phyloP scores from a whole-genome alignment of 345 rosid species.

The Rhodamnia argentea region DNA sequence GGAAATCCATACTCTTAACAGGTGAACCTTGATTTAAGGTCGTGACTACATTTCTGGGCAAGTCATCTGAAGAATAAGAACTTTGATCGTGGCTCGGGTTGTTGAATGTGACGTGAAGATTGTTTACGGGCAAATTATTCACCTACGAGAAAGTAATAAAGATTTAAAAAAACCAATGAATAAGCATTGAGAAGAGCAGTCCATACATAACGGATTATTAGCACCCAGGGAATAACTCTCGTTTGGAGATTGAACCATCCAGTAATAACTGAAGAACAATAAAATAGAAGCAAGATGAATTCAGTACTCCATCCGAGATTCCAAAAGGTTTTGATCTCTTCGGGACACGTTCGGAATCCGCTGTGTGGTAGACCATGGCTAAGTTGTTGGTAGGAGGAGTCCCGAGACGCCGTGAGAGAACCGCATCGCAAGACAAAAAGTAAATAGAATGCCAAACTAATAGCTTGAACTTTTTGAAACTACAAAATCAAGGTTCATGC shows the following conservation, averaged over 20 bases:
- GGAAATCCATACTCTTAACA: too few relatives aligned
- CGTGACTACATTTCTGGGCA: too few relatives aligned
- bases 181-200: background rate
- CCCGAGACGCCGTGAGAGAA: constrained; percentile 6
- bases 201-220: background rate
- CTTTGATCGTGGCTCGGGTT: too few relatives aligned
- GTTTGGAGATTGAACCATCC: background rate
- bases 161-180: too few relatives aligned
- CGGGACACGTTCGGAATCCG: constrained; percentile 14
- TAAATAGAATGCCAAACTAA: background rate
- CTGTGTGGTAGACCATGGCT: constrained; percentile 15
- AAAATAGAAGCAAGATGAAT: background rate
- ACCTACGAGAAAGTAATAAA: too few relatives aligned
- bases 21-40: too few relatives aligned
- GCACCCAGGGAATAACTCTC: background rate
- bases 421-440: background rate
- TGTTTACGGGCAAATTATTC: too few relatives aligned
- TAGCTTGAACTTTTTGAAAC: background rate
- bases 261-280: background rate
- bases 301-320: constrained; percentile 18
- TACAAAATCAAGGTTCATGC: background rate
- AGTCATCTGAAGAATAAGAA: too few relatives aligned
- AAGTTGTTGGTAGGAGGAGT: constrained; percentile 12
- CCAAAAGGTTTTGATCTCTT: constrained; percentile 24
- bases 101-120: too few relatives aligned